phyloP scores from a whole-genome alignment of 2,329 filamentous ascomycete species.

The Tympanopsis confertula region DNA sequence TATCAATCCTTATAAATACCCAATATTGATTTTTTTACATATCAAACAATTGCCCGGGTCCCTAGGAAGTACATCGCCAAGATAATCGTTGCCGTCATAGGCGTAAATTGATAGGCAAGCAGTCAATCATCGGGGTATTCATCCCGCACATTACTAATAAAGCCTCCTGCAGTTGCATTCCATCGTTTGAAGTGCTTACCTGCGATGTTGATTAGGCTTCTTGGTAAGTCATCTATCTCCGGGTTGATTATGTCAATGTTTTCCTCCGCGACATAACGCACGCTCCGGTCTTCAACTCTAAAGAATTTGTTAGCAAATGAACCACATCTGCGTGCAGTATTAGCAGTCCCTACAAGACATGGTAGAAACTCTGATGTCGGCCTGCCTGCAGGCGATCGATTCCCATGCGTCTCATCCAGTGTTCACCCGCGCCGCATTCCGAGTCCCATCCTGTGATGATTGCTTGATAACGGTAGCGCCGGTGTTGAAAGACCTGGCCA shows the following conservation, averaged over 20 bases:
- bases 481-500: slow-evolving; percentile 2
- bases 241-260: slow-evolving; percentile 2
- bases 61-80: background rate
- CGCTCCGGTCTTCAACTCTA: slow-evolving; percentile 2
- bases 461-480: background rate
- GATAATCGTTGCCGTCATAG: background rate
- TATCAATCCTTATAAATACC: too few species aligned
- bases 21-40: background rate
- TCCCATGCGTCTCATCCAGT: slow-evolving; percentile 3
- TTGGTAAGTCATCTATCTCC: background rate
- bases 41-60: background rate
- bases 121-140: slow-evolving; percentile 3
- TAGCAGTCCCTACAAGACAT: slow-evolving; percentile 1
- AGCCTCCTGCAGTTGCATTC: background rate
- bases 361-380: slow-evolving; percentile 2
- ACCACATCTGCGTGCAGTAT: background rate
- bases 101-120: background rate
- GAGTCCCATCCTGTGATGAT: slow-evolving; percentile 3
- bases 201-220: background rate
- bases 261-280: slow-evolving; percentile 3
- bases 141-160: slow-evolving; percentile 3
- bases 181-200: slow-evolving; percentile 3
- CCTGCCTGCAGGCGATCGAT: slow-evolving; percentile 1
- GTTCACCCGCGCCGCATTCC: slow-evolving; percentile 1
- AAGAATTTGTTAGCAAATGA: background rate